phyloP scores from a whole-genome alignment of 2,329 filamentous ascomycete species.

The Proliferodiscus dingleyae region DNA sequence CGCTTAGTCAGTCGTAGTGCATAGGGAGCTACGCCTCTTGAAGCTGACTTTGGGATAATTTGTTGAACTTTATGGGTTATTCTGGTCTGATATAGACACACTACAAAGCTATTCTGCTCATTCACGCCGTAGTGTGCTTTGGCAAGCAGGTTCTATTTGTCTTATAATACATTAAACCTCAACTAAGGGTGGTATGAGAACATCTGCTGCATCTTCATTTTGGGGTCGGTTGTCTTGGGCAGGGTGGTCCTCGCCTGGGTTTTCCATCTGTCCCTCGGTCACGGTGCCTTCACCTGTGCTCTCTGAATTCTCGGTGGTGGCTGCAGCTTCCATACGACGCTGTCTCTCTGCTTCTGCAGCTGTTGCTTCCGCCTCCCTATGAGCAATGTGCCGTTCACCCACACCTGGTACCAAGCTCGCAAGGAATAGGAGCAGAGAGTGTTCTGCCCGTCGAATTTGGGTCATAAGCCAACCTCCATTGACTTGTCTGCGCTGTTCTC shows the following conservation, averaged over 20 bases:
- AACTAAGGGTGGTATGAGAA: conserved; percentile 15
- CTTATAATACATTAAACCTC: no score
- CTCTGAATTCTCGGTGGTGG: conserved; percentile 12
- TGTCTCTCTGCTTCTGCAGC: conserved; percentile 26
- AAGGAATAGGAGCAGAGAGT: conserved; percentile 57
- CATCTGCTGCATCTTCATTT: not conserved
- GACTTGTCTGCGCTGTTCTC: conserved; percentile 34
- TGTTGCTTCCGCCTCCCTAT: conserved; percentile 29
- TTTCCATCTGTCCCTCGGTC: conserved; percentile 6
- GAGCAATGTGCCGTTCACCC: conserved; percentile 56
- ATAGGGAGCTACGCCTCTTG: no score
- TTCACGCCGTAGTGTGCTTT: no score
- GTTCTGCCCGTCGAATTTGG: conserved; percentile 51
- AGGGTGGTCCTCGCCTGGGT: not conserved
- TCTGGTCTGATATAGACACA: no score
- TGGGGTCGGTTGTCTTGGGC: not conserved
- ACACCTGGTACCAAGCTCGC: conserved; percentile 63
- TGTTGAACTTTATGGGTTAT: no score
- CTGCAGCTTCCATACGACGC: conserved; percentile 20
- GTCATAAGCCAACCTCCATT: conserved; percentile 47
- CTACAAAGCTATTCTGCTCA: no score
- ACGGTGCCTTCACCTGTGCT: not conserved
- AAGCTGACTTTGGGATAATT: no score
- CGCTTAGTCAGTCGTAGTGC: no score
- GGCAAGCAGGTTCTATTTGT: no score